phyloP scores from a whole-genome alignment of 176 grass and related monocot genomes.

The Aechmea fasciata region DNA sequence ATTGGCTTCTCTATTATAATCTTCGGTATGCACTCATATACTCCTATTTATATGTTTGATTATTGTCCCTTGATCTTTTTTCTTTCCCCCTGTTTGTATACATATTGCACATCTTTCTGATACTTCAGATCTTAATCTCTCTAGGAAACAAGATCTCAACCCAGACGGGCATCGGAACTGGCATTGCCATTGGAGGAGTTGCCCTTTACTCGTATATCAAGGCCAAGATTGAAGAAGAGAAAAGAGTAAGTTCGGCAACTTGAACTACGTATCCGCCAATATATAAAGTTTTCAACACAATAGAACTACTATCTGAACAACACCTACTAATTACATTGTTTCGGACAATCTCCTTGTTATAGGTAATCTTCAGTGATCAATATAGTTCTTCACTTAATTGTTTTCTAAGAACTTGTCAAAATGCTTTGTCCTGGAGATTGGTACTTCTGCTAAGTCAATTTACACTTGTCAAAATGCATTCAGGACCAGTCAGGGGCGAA shows the following conservation, averaged over 20 bases:
- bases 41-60: slow-evolving; percentile 8
- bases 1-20: slow-evolving; percentile 84
- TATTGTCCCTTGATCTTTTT: slow-evolving; percentile 1
- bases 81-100: not conserved
- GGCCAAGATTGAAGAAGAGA: slow-evolving; percentile 93
- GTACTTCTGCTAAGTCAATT: no score
- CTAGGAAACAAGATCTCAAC: slow-evolving; percentile 86
- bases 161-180: slow-evolving; percentile 89
- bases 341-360: no score
- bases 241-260: slow-evolving; percentile 51
- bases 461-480: no score
- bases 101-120: not conserved
- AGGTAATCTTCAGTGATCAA: no score
- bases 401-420: no score
- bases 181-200: slow-evolving; percentile 86
- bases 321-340: no score
- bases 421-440: no score
- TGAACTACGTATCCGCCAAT: no score
- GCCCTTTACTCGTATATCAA: slow-evolving; percentile 94
- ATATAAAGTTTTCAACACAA: no score
- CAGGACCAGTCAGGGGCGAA: no score
- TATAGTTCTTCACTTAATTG: no score
- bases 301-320: no score
- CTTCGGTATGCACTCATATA: slow-evolving; percentile 47
- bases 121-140: slow-evolving; percentile 20